A percentile compares a stretch with the other conserved stretches of the same genome.
These are phyloP conservation scores for Colletotrichum sp. DNA, from an alignment of 2,329 filamentous ascomycete genomes.

Conservation along the genomic window DNA sequence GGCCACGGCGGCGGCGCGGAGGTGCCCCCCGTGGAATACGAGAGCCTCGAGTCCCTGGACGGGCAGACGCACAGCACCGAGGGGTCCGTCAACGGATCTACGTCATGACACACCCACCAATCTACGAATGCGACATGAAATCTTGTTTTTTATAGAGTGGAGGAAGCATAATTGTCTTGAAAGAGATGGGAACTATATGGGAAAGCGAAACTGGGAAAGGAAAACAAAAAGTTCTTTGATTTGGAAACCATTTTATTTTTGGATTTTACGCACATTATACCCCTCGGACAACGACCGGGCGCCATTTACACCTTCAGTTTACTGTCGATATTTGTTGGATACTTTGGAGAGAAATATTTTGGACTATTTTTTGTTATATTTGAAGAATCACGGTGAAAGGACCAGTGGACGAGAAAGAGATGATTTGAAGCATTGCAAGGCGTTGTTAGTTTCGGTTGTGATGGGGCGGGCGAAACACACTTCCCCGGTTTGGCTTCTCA, in stretches of 20 bases:
- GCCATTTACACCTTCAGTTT: neutral
- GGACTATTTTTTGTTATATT: neutral
- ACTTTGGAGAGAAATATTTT: neutral
- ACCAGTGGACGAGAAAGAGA: neutral
- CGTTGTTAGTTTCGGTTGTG: neutral
- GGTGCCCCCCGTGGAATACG: constrained; percentile 42
- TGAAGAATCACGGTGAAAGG: neutral
- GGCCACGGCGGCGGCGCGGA: neutral
- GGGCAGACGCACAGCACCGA: constrained; percentile 13
- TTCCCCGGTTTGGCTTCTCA: neutral
- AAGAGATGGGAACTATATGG: neutral
- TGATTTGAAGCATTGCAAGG: neutral
- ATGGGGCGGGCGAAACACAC: neutral
- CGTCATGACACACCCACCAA: neutral
- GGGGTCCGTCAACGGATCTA: neutral
- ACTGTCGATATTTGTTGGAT: neutral
- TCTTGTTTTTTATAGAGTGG: neutral
- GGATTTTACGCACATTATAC: constrained; percentile 19
- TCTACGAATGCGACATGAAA: neutral
- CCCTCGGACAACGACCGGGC: constrained; percentile 7
- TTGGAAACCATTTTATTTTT: neutral
- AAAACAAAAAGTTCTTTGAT: constrained; percentile 6
- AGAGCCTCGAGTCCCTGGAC: constrained; percentile 43
- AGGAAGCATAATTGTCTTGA: neutral
- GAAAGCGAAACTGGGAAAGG: neutral